These are phyloP conservation scores for Luffa aegyptiaca DNA, from an alignment of 306 rosid genomes.

Conservation along the genomic window DNA sequence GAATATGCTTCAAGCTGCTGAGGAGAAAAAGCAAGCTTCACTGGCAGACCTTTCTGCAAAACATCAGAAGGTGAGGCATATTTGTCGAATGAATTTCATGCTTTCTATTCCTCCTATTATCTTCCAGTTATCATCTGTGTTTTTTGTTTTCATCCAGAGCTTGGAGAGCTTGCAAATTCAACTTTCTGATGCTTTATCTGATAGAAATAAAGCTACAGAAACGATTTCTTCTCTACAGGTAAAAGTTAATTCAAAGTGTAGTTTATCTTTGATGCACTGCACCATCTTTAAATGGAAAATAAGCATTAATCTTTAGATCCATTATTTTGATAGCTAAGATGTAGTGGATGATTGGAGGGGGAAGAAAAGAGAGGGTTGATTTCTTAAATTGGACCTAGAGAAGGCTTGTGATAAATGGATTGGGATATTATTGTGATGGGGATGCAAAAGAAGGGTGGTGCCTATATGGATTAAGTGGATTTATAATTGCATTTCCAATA, in stretches of 20 bases:
- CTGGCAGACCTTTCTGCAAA: constrained; percentile 79
- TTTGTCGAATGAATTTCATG: not conserved
- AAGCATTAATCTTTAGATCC: not conserved
- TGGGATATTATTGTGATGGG: not conserved
- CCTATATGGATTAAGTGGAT: not conserved
- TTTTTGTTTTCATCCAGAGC: constrained; percentile 41
- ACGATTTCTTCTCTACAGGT: constrained; percentile 90
- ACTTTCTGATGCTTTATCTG: constrained; percentile 82
- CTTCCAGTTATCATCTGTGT: not conserved
- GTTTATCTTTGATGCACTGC: constrained; percentile 1
- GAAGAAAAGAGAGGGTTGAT: not conserved
- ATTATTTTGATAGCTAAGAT: not conserved
- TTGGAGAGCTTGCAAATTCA: constrained; percentile 89
- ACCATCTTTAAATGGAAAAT: not conserved
- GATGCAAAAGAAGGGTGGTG: not conserved
- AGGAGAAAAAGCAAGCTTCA: constrained; percentile 81
- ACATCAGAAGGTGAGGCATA: constrained; percentile 64
- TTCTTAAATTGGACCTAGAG: not conserved
- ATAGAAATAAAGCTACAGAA: constrained; percentile 78
- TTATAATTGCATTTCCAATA: not conserved
- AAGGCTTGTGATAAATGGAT: not conserved
- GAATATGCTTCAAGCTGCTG: constrained; percentile 76
- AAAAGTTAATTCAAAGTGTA: constrained; percentile 18
- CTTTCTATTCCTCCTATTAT: not conserved
- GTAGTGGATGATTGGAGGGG: not conserved